These are phyloP conservation scores for Prunus yedoensis DNA, from an alignment of 331 rosid genomes.

Conservation along the genomic window DNA sequence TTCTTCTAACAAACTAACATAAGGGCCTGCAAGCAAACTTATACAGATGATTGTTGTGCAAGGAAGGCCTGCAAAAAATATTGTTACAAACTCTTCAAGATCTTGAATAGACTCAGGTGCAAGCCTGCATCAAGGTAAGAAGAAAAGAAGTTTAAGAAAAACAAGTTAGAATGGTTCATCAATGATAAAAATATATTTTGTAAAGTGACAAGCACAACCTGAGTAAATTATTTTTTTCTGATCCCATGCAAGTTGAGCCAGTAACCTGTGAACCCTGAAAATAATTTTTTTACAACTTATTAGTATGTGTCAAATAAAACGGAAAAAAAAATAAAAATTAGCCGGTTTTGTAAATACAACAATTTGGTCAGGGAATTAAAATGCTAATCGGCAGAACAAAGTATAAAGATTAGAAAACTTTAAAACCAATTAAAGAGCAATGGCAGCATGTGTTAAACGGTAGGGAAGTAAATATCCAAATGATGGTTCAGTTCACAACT, in stretches of 20 bases:
- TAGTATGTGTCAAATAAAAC: background rate
- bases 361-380: background rate
- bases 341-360: background rate
- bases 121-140: slow-evolving; percentile 43
- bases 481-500: background rate
- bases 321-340: background rate
- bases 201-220: slow-evolving; percentile 43
- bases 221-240: slow-evolving; percentile 36
- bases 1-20: slow-evolving; percentile 56
- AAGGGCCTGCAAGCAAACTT: slow-evolving; percentile 72
- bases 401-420: background rate
- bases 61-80: slow-evolving; percentile 67
- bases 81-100: slow-evolving; percentile 60
- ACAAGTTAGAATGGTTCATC: slow-evolving; percentile 20
- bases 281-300: slow-evolving; percentile 6
- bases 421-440: background rate
- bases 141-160: slow-evolving; percentile 15
- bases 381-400: background rate
- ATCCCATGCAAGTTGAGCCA: slow-evolving; percentile 43
- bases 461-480: background rate
- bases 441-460: background rate
- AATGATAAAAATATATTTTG: background rate
- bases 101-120: slow-evolving; percentile 56
- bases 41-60: slow-evolving; percentile 57
- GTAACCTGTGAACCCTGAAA: slow-evolving; percentile 47